Evolutionary conservation across 75 land plant species (phyloP).

Genomic region (Selaginella tamariscina): DNA sequence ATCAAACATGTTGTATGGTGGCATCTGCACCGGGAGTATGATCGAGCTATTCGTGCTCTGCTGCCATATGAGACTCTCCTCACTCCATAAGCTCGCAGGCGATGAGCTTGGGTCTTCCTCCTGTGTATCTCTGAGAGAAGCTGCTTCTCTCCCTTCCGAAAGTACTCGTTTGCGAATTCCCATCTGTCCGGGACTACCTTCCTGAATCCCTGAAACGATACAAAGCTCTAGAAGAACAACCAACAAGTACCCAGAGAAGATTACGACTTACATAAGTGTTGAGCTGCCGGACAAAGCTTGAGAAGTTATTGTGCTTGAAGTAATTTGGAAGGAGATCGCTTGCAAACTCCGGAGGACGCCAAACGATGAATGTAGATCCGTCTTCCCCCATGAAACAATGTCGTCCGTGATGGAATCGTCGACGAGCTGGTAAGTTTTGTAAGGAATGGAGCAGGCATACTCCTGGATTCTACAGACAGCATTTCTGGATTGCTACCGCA

Average conservation of each 20-base stretch:
- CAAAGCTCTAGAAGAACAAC: neutral
- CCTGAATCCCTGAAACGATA: conserved; percentile 28
- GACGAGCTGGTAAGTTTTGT: conserved; percentile 8
- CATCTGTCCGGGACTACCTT: conserved; percentile 40
- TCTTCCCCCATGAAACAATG: conserved; percentile 6
- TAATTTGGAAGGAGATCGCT: conserved; percentile 6
- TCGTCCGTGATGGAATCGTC: neutral
- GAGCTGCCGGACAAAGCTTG: conserved; percentile 11
- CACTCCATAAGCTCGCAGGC: too few species aligned
- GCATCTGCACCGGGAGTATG: too few species aligned
- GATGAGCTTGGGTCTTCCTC: conserved; percentile 16
- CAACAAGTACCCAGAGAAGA: neutral
- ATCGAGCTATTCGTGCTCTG: too few species aligned
- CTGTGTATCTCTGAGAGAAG: conserved; percentile 36
- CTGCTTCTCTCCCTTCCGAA: conserved; percentile 28
- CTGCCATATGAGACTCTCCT: too few species aligned
- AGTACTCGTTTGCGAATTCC: conserved; percentile 42
- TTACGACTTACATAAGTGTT: neutral
- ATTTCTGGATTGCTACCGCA: neutral
- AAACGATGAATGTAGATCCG: conserved; percentile 4
- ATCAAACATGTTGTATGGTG: neutral
- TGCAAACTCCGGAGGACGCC: conserved; percentile 8
- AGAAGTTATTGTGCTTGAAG: conserved; percentile 15
- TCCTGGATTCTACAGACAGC: neutral
- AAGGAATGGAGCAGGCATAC: conserved; percentile 1